Percentiles rank a stretch among this genome's conserved stretches.
These are phyloP conservation scores for Xylaria multiplex DNA, from an alignment of 2,329 filamentous ascomycete species.

Conservation along the genomic window DNA sequence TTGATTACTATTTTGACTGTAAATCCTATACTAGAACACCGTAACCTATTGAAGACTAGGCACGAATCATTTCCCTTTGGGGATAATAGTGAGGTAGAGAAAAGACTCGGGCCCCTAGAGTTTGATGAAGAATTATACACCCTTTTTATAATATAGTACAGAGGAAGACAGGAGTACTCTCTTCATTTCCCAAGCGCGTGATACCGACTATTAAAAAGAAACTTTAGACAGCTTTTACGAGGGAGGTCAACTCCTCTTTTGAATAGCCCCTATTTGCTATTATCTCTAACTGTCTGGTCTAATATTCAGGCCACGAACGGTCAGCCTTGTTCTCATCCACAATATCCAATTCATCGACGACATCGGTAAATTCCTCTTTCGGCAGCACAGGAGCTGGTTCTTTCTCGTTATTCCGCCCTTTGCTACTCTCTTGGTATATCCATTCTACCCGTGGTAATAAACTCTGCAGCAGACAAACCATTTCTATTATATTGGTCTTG, in stretches of 20 bases:
- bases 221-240: too few relatives aligned
- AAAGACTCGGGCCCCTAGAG: neutral
- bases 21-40: neutral
- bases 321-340: neutral
- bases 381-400: neutral
- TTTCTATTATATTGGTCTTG: slow-evolving; percentile 6
- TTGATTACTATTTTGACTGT: neutral
- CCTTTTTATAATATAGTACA: neutral
- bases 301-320: neutral
- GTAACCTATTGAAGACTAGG: neutral
- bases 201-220: neutral
- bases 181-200: neutral
- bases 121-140: neutral
- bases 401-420: neutral
- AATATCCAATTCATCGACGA: neutral
- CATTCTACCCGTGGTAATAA: slow-evolving; percentile 5
- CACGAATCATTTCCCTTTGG: neutral
- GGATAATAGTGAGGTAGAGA: neutral
- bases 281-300: slow-evolving; percentile 15
- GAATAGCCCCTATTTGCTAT: slow-evolving; percentile 16
- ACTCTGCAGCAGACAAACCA: neutral
- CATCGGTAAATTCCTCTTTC: neutral
- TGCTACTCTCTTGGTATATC: slow-evolving; percentile 14
- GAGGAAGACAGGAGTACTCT: too few relatives aligned
- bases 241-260: neutral